phyloP scores from a whole-genome alignment of 495 filamentous ascomycete species.

The Astrothelium subdiscretum region DNA sequence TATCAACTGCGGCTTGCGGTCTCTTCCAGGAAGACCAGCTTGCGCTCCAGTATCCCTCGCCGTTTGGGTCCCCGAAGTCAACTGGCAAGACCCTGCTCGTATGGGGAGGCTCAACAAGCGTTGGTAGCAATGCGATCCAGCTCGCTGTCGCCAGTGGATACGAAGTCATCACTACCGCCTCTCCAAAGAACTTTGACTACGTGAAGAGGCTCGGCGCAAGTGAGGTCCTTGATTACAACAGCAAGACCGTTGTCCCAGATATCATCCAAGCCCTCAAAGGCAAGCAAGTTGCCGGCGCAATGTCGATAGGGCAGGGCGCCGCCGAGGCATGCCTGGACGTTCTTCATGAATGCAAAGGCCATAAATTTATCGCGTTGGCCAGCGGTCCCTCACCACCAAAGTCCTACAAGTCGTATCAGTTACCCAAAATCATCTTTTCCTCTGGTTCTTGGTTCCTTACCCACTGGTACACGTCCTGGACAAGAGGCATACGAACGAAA shows the following conservation, averaged over 20 bases:
- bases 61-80: conserved; percentile 9
- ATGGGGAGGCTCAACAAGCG: conserved; percentile 30
- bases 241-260: conserved; percentile 16
- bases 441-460: neutral
- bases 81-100: conserved; percentile 24
- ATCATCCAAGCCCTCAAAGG: conserved; percentile 20
- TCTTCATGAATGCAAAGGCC: neutral
- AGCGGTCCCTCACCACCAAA: neutral
- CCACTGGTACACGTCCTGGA: neutral
- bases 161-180: conserved; percentile 26
- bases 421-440: neutral
- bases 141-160: conserved; percentile 27
- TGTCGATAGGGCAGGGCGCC: conserved; percentile 3
- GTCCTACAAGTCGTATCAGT: neutral
- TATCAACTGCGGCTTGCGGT: conserved; percentile 37
- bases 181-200: conserved; percentile 28
- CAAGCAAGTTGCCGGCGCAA: conserved; percentile 18
- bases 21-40: conserved; percentile 34
- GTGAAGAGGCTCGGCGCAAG: conserved; percentile 26
- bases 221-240: conserved; percentile 25
- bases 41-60: conserved; percentile 13
- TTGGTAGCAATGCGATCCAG: conserved; percentile 29
- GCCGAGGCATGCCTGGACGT: conserved; percentile 6
- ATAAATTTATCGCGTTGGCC: conserved; percentile 7
- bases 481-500: conserved; percentile 5